These are phyloP conservation scores for Niveomyces coronatus DNA, from an alignment of 2,329 filamentous ascomycete genomes.

Conservation along the genomic window DNA sequence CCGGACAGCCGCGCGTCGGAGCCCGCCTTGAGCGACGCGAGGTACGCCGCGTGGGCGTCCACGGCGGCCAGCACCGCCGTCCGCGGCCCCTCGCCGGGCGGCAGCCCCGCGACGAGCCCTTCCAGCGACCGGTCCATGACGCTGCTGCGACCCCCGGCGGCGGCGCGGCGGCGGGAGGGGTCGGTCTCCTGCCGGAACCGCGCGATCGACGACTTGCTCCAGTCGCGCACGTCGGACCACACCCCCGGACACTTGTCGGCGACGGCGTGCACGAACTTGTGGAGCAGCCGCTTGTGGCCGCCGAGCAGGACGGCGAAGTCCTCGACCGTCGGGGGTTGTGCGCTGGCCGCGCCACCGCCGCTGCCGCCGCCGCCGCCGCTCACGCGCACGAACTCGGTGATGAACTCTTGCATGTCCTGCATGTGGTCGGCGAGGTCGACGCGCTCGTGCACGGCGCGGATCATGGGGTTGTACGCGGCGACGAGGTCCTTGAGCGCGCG, in stretches of 20 bases:
- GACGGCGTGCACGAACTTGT: conserved; percentile 62
- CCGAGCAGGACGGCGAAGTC: conserved; percentile 60
- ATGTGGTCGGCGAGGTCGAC: conserved; percentile 63
- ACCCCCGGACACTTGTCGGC: conserved; percentile 58
- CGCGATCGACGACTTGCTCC: conserved; percentile 46
- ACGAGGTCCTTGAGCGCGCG: conserved; percentile 54
- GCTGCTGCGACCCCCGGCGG: conserved; percentile 15
- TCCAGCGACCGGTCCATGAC: conserved; percentile 30
- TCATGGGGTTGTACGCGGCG: conserved; percentile 62
- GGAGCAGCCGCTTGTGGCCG: conserved; percentile 51
- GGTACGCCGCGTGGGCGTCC: conserved; percentile 50
- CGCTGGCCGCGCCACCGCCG: conserved; percentile 11
- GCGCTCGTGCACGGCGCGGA: conserved; percentile 58
- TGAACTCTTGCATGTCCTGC: conserved; percentile 54
- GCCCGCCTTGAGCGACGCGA: conserved; percentile 41
- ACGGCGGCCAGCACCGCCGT: conserved; percentile 38
- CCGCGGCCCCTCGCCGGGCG: conserved; percentile 34
- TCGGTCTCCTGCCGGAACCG: conserved; percentile 41
- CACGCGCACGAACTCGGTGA: conserved; percentile 59
- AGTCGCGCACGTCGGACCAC: conserved; percentile 48
- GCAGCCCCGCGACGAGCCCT: conserved; percentile 35
- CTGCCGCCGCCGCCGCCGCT: conserved; percentile 38
- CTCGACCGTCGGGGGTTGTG: conserved; percentile 54
- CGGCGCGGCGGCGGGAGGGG: conserved; percentile 13
- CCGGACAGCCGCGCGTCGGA: conserved; percentile 46